These are phyloP conservation scores for Populus pruinosa DNA, from an alignment of 345 rosid genomes.

Conservation along the genomic window DNA sequence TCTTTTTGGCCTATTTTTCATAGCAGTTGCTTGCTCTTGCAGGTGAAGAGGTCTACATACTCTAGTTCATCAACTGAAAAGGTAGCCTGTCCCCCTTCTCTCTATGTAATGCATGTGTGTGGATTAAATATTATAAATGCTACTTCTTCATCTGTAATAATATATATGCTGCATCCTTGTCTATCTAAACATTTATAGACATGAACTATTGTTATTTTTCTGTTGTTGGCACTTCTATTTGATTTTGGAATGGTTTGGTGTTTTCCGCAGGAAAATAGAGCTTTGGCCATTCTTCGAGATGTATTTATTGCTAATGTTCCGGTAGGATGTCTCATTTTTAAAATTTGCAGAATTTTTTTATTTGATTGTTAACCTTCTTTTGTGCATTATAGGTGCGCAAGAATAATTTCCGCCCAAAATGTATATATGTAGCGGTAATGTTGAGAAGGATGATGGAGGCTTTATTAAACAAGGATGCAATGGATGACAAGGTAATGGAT, in stretches of 20 bases:
- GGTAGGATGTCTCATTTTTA: conserved; percentile 40
- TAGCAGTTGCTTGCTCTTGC: conserved; percentile 21
- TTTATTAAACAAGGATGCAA: conserved; percentile 83
- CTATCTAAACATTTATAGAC: too few relatives aligned
- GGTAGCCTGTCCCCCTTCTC: conserved; percentile 29
- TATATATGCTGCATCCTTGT: too few relatives aligned
- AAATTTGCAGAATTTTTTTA: not conserved
- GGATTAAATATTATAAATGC: not conserved
- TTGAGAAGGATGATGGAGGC: conserved; percentile 93
- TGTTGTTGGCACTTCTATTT: not conserved
- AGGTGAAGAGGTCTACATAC: conserved; percentile 55
- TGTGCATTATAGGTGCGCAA: conserved; percentile 43
- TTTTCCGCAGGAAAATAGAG: conserved; percentile 58
- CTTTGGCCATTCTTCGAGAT: conserved; percentile 57
- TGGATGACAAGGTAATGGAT: conserved; percentile 88
- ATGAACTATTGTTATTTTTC: too few relatives aligned
- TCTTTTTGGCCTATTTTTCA: not conserved
- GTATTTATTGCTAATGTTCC: conserved; percentile 88
- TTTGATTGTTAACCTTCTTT: conserved; percentile 18
- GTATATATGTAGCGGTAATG: conserved; percentile 94
- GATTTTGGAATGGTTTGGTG: not conserved
- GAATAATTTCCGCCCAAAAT: conserved; percentile 77
- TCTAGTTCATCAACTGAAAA: conserved; percentile 34
- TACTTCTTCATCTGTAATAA: too few relatives aligned
- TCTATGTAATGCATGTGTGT: not conserved